Base-by-base conservation (phyloP, 2,329 filamentous ascomycete species). In the Xylariales sp. region DNA sequence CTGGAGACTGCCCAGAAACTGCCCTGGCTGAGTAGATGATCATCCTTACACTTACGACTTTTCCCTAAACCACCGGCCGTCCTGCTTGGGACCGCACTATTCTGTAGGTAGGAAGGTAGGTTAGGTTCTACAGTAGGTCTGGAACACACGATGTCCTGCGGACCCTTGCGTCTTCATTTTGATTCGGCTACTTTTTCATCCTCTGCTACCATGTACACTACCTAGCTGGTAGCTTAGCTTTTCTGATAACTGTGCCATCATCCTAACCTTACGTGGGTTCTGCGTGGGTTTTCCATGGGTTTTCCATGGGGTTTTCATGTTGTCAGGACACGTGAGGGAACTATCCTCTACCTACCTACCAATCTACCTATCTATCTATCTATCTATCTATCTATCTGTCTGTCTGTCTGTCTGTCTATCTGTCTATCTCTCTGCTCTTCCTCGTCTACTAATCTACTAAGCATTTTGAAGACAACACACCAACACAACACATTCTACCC, bases 131-230 rank as follows among this genome's bases (percentile, higher is more conserved):
- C 10, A 41, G 39, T 41, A 41, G 68, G 68, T 62, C 68, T 70
- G 68, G 68, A 70, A 70, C 68, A 58, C 61, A 41, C 59, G 45
- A 65, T 65, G 62, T 68, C 65, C 68, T 68, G 68, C 64, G 60
- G 60, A 68, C 64, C 68, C 65, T 62, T 59, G 68, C 65, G 30
- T 57, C 61, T 62, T 68, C 62, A 67, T 70, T 70, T 70, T 54
- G 48, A 68, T 48, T 63, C 46, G 59, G 59, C 55, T 60, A 32
- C 57, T 46, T 66, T 41, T 41, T 60, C 49, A 16, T 41, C 32
- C 46, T 66, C 41, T 50, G 36, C 8, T 10, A 39, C 8, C 36
- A 39, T 10, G 8, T 23, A 23, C 23, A 23, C 23, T 23, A 23
- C 23, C 39, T 41, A 41, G 39, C 39, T n/a, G 6, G 14, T 48